phyloP scores from a whole-genome alignment of 441 rosid species.

The Syzygium malaccense region DNA sequence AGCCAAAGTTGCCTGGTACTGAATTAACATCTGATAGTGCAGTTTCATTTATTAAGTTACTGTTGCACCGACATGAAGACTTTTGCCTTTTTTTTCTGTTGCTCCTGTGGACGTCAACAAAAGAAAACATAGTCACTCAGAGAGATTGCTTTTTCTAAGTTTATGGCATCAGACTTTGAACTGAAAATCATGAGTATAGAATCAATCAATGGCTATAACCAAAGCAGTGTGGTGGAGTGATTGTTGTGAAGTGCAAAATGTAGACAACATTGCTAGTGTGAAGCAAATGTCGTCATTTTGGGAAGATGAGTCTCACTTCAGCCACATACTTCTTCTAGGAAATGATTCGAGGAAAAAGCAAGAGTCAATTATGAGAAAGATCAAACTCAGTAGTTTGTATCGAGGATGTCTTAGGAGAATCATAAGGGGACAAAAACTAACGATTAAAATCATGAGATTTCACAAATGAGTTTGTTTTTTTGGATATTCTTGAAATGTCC shows the following conservation, averaged over 20 bases:
- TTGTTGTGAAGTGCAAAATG: not conserved
- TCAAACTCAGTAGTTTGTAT: not conserved
- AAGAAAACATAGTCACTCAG: not conserved
- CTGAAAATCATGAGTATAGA: not conserved
- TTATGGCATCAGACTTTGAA: not conserved
- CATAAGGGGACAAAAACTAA: not conserved
- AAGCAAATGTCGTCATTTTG: not conserved
- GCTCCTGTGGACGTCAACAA: not conserved
- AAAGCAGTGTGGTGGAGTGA: not conserved
- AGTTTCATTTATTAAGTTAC: not conserved
- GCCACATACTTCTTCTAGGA: not conserved
- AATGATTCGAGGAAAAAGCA: not conserved
- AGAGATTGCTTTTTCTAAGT: not conserved
- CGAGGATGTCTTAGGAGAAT: not conserved
- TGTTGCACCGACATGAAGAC: not conserved
- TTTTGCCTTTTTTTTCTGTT: not conserved
- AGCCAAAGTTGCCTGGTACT: conserved; percentile 44
- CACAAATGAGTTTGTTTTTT: not conserved
- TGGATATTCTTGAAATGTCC: not conserved
- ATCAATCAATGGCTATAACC: not conserved
- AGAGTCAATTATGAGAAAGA: not conserved
- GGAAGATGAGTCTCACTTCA: not conserved
- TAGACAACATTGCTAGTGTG: not conserved
- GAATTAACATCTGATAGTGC: not conserved
- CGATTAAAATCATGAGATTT: not conserved